These are phyloP conservation scores for Westerdykella sp. DNA, from an alignment of 2,329 filamentous ascomycete species.

Conservation along the genomic window DNA sequence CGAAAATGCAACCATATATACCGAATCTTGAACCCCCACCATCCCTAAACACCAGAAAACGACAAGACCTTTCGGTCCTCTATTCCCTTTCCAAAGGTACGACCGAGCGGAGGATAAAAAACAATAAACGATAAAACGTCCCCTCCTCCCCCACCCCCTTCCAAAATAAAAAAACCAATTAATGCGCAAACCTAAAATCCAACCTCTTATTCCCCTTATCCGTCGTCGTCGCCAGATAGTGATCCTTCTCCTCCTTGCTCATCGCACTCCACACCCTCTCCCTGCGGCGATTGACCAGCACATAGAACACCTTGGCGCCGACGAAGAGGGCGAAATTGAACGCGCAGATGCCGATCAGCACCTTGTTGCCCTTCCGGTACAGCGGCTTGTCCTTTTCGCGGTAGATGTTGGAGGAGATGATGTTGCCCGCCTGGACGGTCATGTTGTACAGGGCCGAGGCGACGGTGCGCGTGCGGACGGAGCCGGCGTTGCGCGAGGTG, in stretches of 20 bases:
- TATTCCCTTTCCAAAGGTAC: too few species aligned
- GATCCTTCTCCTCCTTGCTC: conserved; percentile 30
- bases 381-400: conserved; percentile 45
- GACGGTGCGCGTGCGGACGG: conserved; percentile 41
- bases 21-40: too few species aligned
- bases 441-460: conserved; percentile 42
- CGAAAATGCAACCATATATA: too few species aligned
- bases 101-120: too few species aligned
- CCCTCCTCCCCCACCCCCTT: too few species aligned
- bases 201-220: conserved; percentile 35
- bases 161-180: background rate
- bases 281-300: conserved; percentile 43
- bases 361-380: conserved; percentile 51
- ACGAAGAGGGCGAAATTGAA: conserved; percentile 49
- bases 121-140: too few species aligned
- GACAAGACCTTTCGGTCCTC: too few species aligned
- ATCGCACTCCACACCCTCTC: conserved; percentile 27
- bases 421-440: conserved; percentile 27
- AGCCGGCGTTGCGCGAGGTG: conserved; percentile 39
- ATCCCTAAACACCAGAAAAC: too few species aligned
- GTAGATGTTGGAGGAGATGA: conserved; percentile 45
- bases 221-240: conserved; percentile 31
- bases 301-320: conserved; percentile 50
- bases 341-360: conserved; percentile 47
- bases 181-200: conserved; percentile 32